These are phyloP conservation scores for Cicer cuneatum DNA, from an alignment of 306 rosid genomes.

Conservation along the genomic window DNA sequence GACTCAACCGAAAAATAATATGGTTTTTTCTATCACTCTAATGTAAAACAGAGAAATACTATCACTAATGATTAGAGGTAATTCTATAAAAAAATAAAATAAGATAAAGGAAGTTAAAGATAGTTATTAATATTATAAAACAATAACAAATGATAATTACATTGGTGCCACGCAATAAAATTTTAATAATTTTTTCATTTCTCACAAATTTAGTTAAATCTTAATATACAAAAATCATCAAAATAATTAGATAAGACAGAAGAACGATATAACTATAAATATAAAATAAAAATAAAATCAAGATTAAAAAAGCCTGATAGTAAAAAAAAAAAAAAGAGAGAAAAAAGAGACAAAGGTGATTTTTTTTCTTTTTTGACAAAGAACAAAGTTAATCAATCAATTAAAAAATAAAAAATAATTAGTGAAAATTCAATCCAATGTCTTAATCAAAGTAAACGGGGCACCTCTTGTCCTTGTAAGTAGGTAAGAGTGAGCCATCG, in stretches of 20 bases:
- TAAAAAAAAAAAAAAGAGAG: background rate
- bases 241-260: background rate
- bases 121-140: no score
- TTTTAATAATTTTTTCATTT: background rate
- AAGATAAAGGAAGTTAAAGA: no score
- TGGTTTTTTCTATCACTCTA: no score
- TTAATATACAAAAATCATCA: background rate
- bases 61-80: no score
- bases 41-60: no score
- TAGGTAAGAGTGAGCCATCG: conserved; percentile 61
- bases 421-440: background rate
- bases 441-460: conserved; percentile 57
- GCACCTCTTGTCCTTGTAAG: conserved; percentile 62
- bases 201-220: background rate
- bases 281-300: background rate
- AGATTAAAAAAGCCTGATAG: background rate
- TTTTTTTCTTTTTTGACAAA: background rate
- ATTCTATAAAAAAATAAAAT: no score
- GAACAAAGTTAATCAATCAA: conserved; percentile 3
- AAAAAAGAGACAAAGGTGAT: background rate
- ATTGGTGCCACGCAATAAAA: background rate
- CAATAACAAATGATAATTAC: background rate
- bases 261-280: conserved; percentile 7
- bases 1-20: no score
- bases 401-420: background rate